These are phyloP conservation scores for Xylariomycetidae sp. DNA, from an alignment of 2,329 filamentous ascomycete species.

Conservation along the genomic window DNA sequence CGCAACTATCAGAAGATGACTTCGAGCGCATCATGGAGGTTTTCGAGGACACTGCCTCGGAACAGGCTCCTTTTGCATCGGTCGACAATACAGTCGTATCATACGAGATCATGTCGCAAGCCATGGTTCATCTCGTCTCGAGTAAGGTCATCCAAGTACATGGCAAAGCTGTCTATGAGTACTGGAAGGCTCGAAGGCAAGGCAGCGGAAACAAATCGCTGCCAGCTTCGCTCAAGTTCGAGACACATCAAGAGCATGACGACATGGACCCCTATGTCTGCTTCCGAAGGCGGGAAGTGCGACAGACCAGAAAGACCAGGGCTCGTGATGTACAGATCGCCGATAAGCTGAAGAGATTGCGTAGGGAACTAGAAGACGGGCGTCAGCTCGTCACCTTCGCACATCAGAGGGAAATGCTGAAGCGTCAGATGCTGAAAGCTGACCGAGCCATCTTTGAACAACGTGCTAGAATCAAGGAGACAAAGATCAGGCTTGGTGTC, in stretches of 20 bases:
- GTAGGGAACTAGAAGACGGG: conserved; percentile 85
- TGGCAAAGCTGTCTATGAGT: conserved; percentile 78
- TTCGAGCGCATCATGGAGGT: conserved; percentile 94
- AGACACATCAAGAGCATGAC: conserved; percentile 89
- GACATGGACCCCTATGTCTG: conserved; percentile 97
- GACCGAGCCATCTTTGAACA: conserved; percentile 81
- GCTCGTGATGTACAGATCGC: conserved; percentile 90
- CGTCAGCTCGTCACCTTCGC: conserved; percentile 75
- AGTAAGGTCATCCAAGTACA: conserved; percentile 46
- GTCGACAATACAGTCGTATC: conserved; percentile 83
- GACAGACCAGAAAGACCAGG: conserved; percentile 90
- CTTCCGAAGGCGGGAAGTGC: conserved; percentile 90
- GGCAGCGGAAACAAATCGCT: conserved; percentile 65
- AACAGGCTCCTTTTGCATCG: conserved; percentile 81
- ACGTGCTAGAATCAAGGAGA: conserved; percentile 75
- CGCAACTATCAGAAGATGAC: conserved; percentile 77
- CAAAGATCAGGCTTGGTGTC: conserved; percentile 83
- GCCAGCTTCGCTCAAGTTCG: conserved; percentile 81
- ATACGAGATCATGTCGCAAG: conserved; percentile 70
- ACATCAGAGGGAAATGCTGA: conserved; percentile 72
- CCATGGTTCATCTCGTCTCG: conserved; percentile 50
- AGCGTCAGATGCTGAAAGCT: conserved; percentile 69
- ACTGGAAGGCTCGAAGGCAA: conserved; percentile 75
- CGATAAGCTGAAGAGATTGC: conserved; percentile 88
- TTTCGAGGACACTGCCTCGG: conserved; percentile 81